Evolutionary conservation across 768 basidiomycete genomes (phyloP).

Genomic region (Lactifluus subvellereus): DNA sequence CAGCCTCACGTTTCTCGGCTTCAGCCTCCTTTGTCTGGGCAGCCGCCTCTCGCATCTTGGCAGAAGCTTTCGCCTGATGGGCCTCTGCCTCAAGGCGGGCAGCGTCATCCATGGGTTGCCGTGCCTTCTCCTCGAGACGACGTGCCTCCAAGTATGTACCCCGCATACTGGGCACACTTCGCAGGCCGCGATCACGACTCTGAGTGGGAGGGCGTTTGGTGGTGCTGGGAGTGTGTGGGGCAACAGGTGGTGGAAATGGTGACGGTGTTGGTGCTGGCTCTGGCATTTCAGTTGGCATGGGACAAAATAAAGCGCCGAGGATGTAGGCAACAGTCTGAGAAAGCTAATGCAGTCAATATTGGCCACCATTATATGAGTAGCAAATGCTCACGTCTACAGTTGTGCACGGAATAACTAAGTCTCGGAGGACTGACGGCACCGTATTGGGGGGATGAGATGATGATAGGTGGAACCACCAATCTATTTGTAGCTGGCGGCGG

Average conservation of each 20-base stretch:
- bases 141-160: conserved; percentile 13
- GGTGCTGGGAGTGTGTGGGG: conserved; percentile 20
- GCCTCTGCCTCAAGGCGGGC: conserved; percentile 24
- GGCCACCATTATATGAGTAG: background rate
- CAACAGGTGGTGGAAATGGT: conserved; percentile 14
- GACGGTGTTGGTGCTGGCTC: conserved; percentile 14
- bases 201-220: conserved; percentile 16
- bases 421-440: conserved; percentile 10
- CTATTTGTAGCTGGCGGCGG: no score
- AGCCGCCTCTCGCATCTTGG: conserved; percentile 23
- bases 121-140: conserved; percentile 26
- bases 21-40: conserved; percentile 23
- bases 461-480: conserved; percentile 6
- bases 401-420: conserved; percentile 3
- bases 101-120: conserved; percentile 23
- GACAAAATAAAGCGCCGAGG: conserved; percentile 17
- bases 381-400: conserved; percentile 10
- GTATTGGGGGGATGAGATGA: conserved; percentile 17
- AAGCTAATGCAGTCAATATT: background rate
- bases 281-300: conserved; percentile 21
- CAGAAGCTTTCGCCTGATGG: conserved; percentile 26
- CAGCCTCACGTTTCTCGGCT: conserved; percentile 30
- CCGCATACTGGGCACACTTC: no score
- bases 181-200: conserved; percentile 22
- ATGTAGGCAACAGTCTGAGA: conserved; percentile 11